phyloP scores from a whole-genome alignment of 495 filamentous ascomycete species.

The Tuber melanosporum region DNA sequence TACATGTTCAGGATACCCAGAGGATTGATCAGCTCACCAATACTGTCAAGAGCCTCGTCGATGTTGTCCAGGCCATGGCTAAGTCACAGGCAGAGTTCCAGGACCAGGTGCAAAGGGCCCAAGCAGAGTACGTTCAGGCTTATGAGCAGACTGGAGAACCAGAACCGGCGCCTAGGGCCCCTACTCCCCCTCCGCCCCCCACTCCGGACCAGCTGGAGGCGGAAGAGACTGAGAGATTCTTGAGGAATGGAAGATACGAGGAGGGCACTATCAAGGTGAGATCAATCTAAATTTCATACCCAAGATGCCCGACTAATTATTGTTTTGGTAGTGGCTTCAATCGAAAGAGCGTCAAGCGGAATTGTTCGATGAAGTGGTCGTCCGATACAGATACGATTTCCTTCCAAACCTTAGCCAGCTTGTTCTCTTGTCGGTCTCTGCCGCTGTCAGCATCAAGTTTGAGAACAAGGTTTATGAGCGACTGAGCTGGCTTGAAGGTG shows the following conservation, averaged over 20 bases:
- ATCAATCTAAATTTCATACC: not conserved
- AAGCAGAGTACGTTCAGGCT: slow-evolving; percentile 41
- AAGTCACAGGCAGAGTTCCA: slow-evolving; percentile 39
- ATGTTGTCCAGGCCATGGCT: slow-evolving; percentile 53
- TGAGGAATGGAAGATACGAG: slow-evolving; percentile 62
- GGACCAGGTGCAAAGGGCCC: slow-evolving; percentile 42
- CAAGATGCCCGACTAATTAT: slow-evolving; percentile 10
- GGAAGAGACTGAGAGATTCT: slow-evolving; percentile 56
- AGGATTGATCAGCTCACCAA: slow-evolving; percentile 78
- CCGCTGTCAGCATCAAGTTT: slow-evolving; percentile 68
- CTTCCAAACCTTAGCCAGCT: slow-evolving; percentile 66
- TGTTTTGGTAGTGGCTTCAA: slow-evolving; percentile 71
- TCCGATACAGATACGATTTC: slow-evolving; percentile 64
- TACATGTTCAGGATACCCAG: slow-evolving; percentile 59
- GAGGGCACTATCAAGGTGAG: slow-evolving; percentile 61
- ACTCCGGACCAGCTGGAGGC: slow-evolving; percentile 61
- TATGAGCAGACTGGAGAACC: slow-evolving; percentile 36
- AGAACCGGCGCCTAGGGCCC: slow-evolving; percentile 41
- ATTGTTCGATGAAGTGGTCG: slow-evolving; percentile 75
- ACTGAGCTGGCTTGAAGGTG: slow-evolving; percentile 69
- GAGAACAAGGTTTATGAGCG: slow-evolving; percentile 60
- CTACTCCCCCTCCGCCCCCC: slow-evolving; percentile 46
- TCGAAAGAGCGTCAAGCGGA: slow-evolving; percentile 60
- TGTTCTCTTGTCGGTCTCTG: slow-evolving; percentile 73
- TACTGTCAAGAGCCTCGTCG: slow-evolving; percentile 62